phyloP scores from a whole-genome alignment of 371 early-diverging fungal genomes.

The Chytridium lagenaria region DNA sequence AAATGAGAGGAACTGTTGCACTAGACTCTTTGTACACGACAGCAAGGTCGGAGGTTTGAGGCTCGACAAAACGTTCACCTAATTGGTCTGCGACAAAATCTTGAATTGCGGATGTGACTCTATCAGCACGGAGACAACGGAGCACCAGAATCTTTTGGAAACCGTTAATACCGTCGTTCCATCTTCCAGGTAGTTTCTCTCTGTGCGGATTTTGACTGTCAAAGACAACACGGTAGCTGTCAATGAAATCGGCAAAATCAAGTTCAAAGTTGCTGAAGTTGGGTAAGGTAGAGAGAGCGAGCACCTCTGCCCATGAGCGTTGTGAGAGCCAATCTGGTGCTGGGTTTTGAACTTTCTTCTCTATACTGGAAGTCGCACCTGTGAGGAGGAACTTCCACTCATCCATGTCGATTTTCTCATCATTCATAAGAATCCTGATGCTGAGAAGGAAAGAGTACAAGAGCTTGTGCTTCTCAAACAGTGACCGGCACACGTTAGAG shows the following conservation, averaged over 20 bases:
- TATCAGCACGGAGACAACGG: constrained; percentile 58
- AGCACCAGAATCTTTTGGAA: constrained; percentile 60
- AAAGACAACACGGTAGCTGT: constrained; percentile 51
- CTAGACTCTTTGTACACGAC: constrained; percentile 61
- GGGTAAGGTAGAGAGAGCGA: constrained; percentile 47
- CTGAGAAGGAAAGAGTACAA: constrained; percentile 62
- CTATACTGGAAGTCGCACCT: constrained; percentile 41
- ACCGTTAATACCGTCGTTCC: constrained; percentile 42
- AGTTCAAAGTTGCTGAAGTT: constrained; percentile 50
- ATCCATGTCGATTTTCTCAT: constrained; percentile 59
- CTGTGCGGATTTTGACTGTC: constrained; percentile 58
- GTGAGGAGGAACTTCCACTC: constrained; percentile 65
- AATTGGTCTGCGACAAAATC: constrained; percentile 60
- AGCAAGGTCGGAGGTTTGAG: constrained; percentile 58
- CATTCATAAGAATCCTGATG: constrained; percentile 63
- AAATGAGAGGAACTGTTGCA: constrained; percentile 59
- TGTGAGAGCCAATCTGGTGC: constrained; percentile 60
- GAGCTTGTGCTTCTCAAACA: constrained; percentile 68
- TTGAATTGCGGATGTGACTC: constrained; percentile 57
- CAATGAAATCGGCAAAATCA: constrained; percentile 46
- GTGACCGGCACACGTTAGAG: constrained; percentile 62
- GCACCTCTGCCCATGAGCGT: constrained; percentile 56
- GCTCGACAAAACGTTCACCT: constrained; percentile 64
- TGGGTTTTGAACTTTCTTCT: constrained; percentile 53
- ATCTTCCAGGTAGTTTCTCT: constrained; percentile 54